A percentile compares a stretch with the other conserved stretches of the same genome.
Evolutionary conservation across 306 rosid species (phyloP).

Genomic region (Malus asiatica): DNA sequence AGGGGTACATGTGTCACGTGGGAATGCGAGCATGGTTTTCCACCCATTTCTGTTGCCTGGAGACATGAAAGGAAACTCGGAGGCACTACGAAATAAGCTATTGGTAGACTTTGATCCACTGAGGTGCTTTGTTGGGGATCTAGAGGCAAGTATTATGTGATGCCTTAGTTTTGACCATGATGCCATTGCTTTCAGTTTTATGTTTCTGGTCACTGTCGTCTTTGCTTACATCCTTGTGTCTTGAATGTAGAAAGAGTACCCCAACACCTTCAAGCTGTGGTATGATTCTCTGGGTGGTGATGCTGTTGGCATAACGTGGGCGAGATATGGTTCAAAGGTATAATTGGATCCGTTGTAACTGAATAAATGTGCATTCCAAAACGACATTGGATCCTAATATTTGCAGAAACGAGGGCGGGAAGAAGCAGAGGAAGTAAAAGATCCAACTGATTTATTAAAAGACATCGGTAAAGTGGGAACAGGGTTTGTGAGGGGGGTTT

Average conservation of each 20-base stretch:
- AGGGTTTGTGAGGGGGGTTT: slow-evolving; percentile 67
- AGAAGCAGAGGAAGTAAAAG: slow-evolving; percentile 28
- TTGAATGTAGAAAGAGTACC: slow-evolving; percentile 50
- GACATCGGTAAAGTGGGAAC: slow-evolving; percentile 66
- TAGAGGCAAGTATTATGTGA: slow-evolving; percentile 54
- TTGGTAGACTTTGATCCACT: slow-evolving; percentile 82
- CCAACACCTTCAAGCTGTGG: slow-evolving; percentile 66
- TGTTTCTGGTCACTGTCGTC: too few species aligned
- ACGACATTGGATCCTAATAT: slow-evolving; percentile 1
- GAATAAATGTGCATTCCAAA: not conserved
- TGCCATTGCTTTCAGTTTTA: not conserved
- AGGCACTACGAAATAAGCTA: slow-evolving; percentile 55
- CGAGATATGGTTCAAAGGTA: slow-evolving; percentile 59
- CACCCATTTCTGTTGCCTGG: slow-evolving; percentile 59
- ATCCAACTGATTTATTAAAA: slow-evolving; percentile 51
- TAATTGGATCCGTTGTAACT: not conserved
- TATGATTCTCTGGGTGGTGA: slow-evolving; percentile 94
- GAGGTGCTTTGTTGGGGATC: slow-evolving; percentile 55
- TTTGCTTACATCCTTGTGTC: slow-evolving; percentile 3
- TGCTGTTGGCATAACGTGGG: slow-evolving; percentile 86
- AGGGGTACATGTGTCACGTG: slow-evolving; percentile 63
- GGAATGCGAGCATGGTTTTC: slow-evolving; percentile 60
- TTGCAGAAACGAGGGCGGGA: slow-evolving; percentile 69
- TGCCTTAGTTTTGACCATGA: slow-evolving; percentile 3
- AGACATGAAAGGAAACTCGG: slow-evolving; percentile 55